Evolutionary conservation across 345 rosid species (phyloP), one percentile per base, ranked within the genome.

Genomic region (Schrenkiella parvula): DNA sequence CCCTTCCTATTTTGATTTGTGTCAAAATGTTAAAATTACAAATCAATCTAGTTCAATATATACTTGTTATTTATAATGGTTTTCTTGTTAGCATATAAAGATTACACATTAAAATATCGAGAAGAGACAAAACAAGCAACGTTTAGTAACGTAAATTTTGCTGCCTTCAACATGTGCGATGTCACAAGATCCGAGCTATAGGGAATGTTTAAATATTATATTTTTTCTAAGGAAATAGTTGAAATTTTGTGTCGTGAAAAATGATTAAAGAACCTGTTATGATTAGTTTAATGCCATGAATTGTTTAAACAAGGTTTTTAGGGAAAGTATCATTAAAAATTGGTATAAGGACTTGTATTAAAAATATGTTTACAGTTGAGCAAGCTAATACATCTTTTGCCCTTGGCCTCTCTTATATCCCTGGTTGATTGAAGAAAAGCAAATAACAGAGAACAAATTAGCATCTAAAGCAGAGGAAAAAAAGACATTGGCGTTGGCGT

Each of bases 161-260:
- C 69, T 60, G 79, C 54, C 72, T 29, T 26, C 7, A 60, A 75
- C 79, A 76, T 70, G 75, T 76, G 79, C 71, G 35, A 9, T 44
- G 71, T 62, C 75, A 54, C 79, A 70, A 76, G 71, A 63, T 76
- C 75, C 54, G 46, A 54, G 28, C 53, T 47, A 35, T 38, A 25
- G 1, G 56, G 54, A 4, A 38, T 66, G 38, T 44, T 21, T 57
- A 25, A 13, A 60, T 46, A 5, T 38, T 46, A 5, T 38, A 5
- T 26, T 17, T 32, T 42, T 23, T 3, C 11, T 50, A 17, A 42
- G 18, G 17, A 74, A 19, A 37, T 41, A 25, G 41, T 75, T 60
- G 41, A 68, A 18, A 18, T 46, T 61, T 42, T 17, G 6, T 66
- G 39, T 51, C 55, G 32, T 31, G 21, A 29, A 10, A 51, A 26